Conservation (phyloP, 257 asterid species). For the Salvia miltiorrhiza region DNA sequence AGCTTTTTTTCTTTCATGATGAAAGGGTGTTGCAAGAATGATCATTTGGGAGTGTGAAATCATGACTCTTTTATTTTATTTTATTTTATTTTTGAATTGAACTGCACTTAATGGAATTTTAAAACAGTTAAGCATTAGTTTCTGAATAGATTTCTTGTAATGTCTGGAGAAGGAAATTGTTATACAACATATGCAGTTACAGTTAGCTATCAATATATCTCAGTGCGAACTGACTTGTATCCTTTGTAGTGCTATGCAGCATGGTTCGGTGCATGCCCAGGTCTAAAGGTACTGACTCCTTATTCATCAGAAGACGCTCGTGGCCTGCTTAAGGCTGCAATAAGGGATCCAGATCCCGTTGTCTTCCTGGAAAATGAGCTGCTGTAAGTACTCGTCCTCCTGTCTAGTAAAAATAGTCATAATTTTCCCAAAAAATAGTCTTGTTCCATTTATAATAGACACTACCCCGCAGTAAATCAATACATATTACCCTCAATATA, state of each 20-base stretch:
- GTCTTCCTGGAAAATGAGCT: constrained; percentile 75
- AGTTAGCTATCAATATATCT: background rate
- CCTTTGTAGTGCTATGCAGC: constrained; percentile 75
- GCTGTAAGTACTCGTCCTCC: constrained; percentile 56
- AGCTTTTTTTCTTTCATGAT: background rate
- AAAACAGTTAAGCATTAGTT: background rate
- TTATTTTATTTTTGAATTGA: background rate
- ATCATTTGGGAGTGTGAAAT: background rate
- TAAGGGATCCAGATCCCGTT: constrained; percentile 85
- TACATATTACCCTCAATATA: too few species aligned
- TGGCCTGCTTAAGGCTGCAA: constrained; percentile 85
- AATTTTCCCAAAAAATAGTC: too few species aligned
- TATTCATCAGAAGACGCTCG: constrained; percentile 83
- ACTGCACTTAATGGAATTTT: background rate
- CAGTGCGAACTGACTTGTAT: constrained; percentile 19
- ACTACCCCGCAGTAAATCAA: too few species aligned
- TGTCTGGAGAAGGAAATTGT: background rate
- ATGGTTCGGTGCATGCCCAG: constrained; percentile 69
- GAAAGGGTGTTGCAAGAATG: background rate
- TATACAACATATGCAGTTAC: background rate
- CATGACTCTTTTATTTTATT: background rate
- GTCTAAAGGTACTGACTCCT: constrained; percentile 74
- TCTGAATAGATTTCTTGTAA: constrained; percentile 3
- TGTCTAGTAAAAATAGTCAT: too few species aligned
- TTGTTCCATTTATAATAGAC: too few species aligned